Conservation (phyloP, 78 protist genomes). For the Chrysochromulina tobinii region DNA sequence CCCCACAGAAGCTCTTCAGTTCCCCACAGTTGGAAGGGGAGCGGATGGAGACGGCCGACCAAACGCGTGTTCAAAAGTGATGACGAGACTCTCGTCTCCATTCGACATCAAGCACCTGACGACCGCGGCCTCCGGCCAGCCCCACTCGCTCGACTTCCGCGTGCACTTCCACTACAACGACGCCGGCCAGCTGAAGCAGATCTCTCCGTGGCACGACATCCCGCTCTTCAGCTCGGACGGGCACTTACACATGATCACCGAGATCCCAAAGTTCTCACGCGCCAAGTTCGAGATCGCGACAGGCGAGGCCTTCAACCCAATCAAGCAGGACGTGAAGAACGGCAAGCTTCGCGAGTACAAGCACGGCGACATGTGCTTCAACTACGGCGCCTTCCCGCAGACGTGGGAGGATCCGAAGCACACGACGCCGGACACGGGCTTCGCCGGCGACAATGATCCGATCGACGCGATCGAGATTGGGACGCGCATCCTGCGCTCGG, state of each 20-base stretch:
- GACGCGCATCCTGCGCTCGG: slow-evolving; percentile 42
- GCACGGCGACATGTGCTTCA: slow-evolving; percentile 42
- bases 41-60: no score
- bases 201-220: slow-evolving; percentile 61
- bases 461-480: slow-evolving; percentile 87
- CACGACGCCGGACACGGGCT: neutral
- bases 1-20: no score
- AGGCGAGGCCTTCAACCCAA: slow-evolving; percentile 35
- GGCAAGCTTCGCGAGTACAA: slow-evolving; percentile 50
- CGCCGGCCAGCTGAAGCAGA: neutral
- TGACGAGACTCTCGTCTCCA: no score
- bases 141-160: neutral
- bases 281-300: slow-evolving; percentile 48
- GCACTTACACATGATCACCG: slow-evolving; percentile 5
- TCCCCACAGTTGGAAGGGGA: no score
- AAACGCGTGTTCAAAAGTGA: no score
- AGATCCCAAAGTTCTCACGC: slow-evolving; percentile 50
- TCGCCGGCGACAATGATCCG: slow-evolving; percentile 84
- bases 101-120: no score
- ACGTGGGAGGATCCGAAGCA: slow-evolving; percentile 61
- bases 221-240: slow-evolving; percentile 24
- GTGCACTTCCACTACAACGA: slow-evolving; percentile 16
- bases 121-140: no score
- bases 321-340: slow-evolving; percentile 55
- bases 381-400: slow-evolving; percentile 93